phyloP scores from a whole-genome alignment of 1,284 basidiomycete genomes.

The Naganishia liquefaciens region DNA sequence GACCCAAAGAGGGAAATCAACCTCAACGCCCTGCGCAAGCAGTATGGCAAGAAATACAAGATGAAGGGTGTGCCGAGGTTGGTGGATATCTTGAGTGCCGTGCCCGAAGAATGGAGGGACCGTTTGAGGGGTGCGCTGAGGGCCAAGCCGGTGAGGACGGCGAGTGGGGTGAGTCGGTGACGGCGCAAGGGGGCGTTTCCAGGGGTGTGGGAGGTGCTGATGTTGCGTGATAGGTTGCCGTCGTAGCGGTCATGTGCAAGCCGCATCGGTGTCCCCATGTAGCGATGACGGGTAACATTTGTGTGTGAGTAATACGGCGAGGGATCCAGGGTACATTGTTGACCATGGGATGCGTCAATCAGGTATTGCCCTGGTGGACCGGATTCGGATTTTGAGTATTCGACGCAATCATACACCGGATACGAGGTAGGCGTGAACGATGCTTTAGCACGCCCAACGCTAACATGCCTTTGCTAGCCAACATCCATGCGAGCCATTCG shows the following conservation, averaged over 20 bases:
- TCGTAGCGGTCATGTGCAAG: slow-evolving; percentile 99
- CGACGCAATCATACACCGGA: slow-evolving; percentile 95
- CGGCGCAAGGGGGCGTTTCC: too few relatives aligned
- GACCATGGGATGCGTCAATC: slow-evolving; percentile 22
- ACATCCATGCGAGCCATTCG: slow-evolving; percentile 99
- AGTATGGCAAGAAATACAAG: slow-evolving; percentile 85
- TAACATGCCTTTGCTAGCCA: slow-evolving; percentile 56
- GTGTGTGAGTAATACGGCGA: slow-evolving; percentile 66
- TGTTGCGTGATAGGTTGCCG: slow-evolving; percentile 71
- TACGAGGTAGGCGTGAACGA: slow-evolving; percentile 63
- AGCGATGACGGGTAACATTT: slow-evolving; percentile 99
- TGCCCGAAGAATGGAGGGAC: slow-evolving; percentile 95
- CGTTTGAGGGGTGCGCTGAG: slow-evolving; percentile 84
- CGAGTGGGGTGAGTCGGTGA: slow-evolving; percentile 73
- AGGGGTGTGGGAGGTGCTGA: not conserved
- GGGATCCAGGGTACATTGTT: slow-evolving; percentile 11
- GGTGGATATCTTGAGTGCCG: slow-evolving; percentile 97
- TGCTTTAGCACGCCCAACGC: not conserved
- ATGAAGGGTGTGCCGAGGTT: slow-evolving; percentile 85
- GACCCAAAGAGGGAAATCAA: slow-evolving; percentile 55
- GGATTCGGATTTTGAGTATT: slow-evolving; percentile 99
- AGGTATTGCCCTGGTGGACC: slow-evolving; percentile 99
- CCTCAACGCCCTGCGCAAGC: slow-evolving; percentile 81
- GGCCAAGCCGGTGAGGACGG: slow-evolving; percentile 95
- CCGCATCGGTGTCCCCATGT: slow-evolving; percentile 99